A percentile compares a stretch with the other conserved stretches of the same genome.
Evolutionary conservation across 2,329 filamentous ascomycete species (phyloP).

Genomic region (Diatrype stigma): DNA sequence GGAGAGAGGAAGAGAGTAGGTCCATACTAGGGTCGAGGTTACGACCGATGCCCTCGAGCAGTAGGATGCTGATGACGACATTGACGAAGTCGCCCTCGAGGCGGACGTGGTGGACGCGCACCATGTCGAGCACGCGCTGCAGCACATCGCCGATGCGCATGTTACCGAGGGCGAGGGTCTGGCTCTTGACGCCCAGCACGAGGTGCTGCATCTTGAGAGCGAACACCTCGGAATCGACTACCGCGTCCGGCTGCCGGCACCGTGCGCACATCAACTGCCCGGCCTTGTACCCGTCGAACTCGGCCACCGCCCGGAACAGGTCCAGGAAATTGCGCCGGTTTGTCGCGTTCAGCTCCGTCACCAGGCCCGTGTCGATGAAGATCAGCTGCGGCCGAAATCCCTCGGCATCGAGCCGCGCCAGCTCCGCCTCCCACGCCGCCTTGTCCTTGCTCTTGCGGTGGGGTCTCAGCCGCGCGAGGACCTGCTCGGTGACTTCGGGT

Average conservation of each 20-base stretch:
- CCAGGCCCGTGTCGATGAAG: constrained; percentile 94
- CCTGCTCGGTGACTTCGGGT: constrained; percentile 79
- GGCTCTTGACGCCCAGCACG: constrained; percentile 82
- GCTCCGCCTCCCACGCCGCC: constrained; percentile 67
- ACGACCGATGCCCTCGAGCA: constrained; percentile 90
- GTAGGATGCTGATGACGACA: constrained; percentile 88
- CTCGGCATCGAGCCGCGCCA: constrained; percentile 74
- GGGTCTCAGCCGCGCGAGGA: constrained; percentile 74
- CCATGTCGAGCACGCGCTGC: constrained; percentile 87
- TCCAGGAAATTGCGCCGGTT: constrained; percentile 92
- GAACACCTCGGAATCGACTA: constrained; percentile 85
- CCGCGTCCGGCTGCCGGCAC: constrained; percentile 85
- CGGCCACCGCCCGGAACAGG: constrained; percentile 90
- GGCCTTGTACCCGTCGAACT: constrained; percentile 95
- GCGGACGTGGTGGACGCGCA: constrained; percentile 84
- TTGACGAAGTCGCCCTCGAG: constrained; percentile 98
- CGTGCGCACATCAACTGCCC: constrained; percentile 95
- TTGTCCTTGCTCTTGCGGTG: constrained; percentile 59
- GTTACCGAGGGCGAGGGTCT: constrained; percentile 86
- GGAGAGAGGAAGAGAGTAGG: constrained; percentile 78
- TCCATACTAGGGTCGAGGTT: constrained; percentile 83
- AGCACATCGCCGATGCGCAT: constrained; percentile 96
- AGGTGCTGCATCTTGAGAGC: constrained; percentile 96
- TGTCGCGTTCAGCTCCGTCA: constrained; percentile 83
- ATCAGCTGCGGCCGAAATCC: constrained; percentile 92